phyloP scores from a whole-genome alignment of 2,329 filamentous ascomycete species.

The Xylariaceae sp. region DNA sequence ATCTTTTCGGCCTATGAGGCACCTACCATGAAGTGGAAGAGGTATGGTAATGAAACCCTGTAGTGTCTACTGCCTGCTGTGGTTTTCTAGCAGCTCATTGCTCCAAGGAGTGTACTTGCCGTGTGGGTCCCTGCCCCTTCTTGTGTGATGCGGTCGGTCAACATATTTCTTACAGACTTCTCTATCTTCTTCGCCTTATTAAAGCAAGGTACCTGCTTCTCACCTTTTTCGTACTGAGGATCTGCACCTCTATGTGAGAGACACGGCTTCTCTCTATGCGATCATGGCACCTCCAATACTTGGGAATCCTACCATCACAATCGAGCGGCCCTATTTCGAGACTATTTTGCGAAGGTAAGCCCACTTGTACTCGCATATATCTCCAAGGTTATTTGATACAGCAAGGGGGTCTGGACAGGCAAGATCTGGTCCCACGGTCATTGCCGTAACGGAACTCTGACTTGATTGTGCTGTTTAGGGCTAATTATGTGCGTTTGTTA shows the following conservation, averaged over 20 bases:
- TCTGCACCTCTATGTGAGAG: too few species aligned
- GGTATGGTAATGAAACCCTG: too few species aligned
- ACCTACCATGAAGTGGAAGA: too few species aligned
- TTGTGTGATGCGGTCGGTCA: not conserved
- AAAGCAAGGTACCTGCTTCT: constrained; percentile 1
- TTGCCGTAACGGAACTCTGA: constrained; percentile 14
- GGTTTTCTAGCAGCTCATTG: too few species aligned
- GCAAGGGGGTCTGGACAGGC: too few species aligned
- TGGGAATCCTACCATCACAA: constrained; percentile 47
- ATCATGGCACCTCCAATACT: constrained; percentile 22
- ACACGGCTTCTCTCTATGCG: not conserved
- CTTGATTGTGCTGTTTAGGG: constrained; percentile 19
- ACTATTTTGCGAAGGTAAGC: constrained; percentile 56
- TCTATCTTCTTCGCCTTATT: constrained; percentile 4
- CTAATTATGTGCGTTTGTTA: constrained; percentile 26
- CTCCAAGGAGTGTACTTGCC: too few species aligned
- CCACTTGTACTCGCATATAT: not conserved
- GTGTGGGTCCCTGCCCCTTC: too few species aligned
- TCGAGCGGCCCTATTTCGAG: constrained; percentile 57
- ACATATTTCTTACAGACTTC: constrained; percentile 9
- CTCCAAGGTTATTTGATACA: too few species aligned
- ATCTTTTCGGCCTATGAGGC: too few species aligned
- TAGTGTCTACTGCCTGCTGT: too few species aligned
- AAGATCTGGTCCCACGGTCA: not conserved
- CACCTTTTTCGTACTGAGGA: constrained; percentile 1